Evolutionary conservation across 768 basidiomycete genomes (phyloP).

Genomic region (Tricholoma saponaceum): DNA sequence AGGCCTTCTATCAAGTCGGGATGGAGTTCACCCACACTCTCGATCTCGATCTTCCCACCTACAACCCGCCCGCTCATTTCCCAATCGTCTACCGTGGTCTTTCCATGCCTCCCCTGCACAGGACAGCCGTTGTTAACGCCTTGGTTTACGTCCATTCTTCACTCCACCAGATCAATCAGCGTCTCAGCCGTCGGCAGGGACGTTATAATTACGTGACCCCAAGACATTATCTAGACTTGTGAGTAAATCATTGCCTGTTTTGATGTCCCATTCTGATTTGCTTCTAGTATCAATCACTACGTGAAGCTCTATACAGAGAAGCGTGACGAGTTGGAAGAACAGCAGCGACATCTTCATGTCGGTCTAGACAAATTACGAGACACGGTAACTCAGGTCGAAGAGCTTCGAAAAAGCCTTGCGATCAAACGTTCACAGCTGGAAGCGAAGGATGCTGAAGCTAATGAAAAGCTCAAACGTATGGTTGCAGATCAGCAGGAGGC

Average conservation of each 20-base stretch:
- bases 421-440: slow-evolving; percentile 90
- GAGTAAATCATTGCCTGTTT: slow-evolving; percentile 32
- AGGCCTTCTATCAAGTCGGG: slow-evolving; percentile 97
- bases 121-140: slow-evolving; percentile 89
- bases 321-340: slow-evolving; percentile 95
- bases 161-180: slow-evolving; percentile 83
- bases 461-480: slow-evolving; percentile 97
- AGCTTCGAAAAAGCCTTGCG: slow-evolving; percentile 91
- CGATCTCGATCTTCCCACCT: slow-evolving; percentile 85
- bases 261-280: slow-evolving; percentile 5
- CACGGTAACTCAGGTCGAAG: slow-evolving; percentile 96
- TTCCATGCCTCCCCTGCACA: slow-evolving; percentile 82
- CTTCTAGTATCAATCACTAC: slow-evolving; percentile 88
- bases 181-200: slow-evolving; percentile 89
- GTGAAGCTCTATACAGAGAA: slow-evolving; percentile 94
- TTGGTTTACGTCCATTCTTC: slow-evolving; percentile 90
- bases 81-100: slow-evolving; percentile 86
- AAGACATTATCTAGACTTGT: slow-evolving; percentile 98
- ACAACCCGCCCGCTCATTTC: slow-evolving; percentile 77
- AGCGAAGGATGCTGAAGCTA: slow-evolving; percentile 92
- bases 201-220: slow-evolving; percentile 96
- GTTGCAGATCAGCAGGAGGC: slow-evolving; percentile 98
- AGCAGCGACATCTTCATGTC: slow-evolving; percentile 97
- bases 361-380: slow-evolving; percentile 95
- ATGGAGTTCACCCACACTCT: slow-evolving; percentile 94